Conservation (phyloP, 2,329 filamentous ascomycete genomes). For the Aspergillus fijiensis region DNA sequence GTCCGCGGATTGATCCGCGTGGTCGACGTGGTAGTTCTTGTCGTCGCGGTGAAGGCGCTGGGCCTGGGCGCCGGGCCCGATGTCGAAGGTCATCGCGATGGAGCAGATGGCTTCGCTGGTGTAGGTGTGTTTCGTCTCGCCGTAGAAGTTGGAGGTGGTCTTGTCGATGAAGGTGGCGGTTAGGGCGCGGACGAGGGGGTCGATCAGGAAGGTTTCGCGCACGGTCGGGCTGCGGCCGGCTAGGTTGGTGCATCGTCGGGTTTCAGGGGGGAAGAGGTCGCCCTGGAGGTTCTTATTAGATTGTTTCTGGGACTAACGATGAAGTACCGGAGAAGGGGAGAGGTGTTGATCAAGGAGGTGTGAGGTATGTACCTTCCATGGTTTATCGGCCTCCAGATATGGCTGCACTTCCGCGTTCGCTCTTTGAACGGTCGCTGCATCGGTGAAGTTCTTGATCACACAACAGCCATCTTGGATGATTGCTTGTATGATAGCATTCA, state of each 20-base stretch:
- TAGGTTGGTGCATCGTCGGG: constrained; percentile 15
- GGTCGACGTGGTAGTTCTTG: constrained; percentile 17
- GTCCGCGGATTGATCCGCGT: constrained; percentile 9
- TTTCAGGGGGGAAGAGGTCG: constrained; percentile 17
- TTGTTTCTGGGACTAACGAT: neutral
- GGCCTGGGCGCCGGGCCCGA: constrained; percentile 14
- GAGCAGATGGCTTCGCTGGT: constrained; percentile 27
- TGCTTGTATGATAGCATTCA: constrained; percentile 1
- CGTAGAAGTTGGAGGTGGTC: constrained; percentile 30
- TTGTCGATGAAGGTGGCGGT: constrained; percentile 26
- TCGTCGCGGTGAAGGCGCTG: constrained; percentile 17
- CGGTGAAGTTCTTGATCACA: constrained; percentile 13
- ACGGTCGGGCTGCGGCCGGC: constrained; percentile 14
- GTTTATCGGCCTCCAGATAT: constrained; percentile 15
- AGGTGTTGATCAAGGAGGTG: too few species aligned
- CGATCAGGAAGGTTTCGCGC: constrained; percentile 11
- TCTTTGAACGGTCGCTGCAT: neutral
- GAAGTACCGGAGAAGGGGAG: neutral
- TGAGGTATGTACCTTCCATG: constrained; percentile 12
- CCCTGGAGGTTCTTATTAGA: neutral
- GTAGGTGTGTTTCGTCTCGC: constrained; percentile 27
- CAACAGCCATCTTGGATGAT: constrained; percentile 12
- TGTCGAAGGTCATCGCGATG: constrained; percentile 23
- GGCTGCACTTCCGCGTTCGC: constrained; percentile 10
- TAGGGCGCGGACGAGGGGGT: constrained; percentile 18